Evolutionary conservation across 345 rosid species (phyloP), one percentile per base, ranked within the genome.

Genomic region (Citrus inodora): DNA sequence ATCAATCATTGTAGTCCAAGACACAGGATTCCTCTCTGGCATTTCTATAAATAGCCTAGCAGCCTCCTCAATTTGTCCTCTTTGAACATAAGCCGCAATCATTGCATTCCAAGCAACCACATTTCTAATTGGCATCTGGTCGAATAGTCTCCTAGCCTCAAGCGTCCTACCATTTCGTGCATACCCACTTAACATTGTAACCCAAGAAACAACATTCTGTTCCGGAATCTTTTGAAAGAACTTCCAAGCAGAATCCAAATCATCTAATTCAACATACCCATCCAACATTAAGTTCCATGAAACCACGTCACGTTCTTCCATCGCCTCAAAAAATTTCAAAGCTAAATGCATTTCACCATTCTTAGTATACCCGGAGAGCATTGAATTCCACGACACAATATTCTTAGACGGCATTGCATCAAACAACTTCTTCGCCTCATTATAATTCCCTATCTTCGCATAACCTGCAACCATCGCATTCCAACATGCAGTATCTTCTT

Each of bases 71-170:
- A 83, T 60, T 67, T 14, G 63, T 22, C 40, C 16, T 37, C 59
- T 76, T 53, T 76, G 80, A 37, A 74, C 79, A 76, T 80, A 87
- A 65, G 83, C 88, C 33, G 73, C 74, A 58, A 87, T 76, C 86
- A 87, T 87, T 1, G 87, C 87, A 58, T 85, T 87, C 88, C 88
- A 85, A 28, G 87, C 80, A 62, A 85, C 85, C 1, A 80, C 72
- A 76, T 85, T 87, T 81, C 76, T 85, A 28, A 2, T 27, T 0
- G 87, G 85, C 82, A 83, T 87, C 48, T 70, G 64, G 9, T 85
- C 86, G 14, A 83, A 87, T 22, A 83, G 53, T 14, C 53, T 63
- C 80, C 87, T 78, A 67, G 86, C 86, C 60, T 85, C 87, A 40
- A 37, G 4, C 5, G 80, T 33, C 28, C 64, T 76, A 7, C 86